Conservation (phyloP, 2,329 filamentous ascomycete genomes). For the Celoporthe dispersa region DNA sequence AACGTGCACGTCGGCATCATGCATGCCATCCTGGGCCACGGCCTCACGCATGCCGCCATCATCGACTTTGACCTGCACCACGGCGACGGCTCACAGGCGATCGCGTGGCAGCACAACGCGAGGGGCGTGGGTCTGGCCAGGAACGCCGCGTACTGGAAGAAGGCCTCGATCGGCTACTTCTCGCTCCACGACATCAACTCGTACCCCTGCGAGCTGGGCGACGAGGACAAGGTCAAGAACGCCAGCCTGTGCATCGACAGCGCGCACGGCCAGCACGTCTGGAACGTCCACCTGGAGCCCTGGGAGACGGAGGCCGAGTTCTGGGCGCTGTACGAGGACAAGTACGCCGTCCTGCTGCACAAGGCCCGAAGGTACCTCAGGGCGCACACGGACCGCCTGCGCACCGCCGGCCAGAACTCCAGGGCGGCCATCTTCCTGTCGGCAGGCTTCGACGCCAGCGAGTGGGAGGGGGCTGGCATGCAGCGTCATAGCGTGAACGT, state of each 20-base stretch:
- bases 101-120: slow-evolving; percentile 88
- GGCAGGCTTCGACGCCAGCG: slow-evolving; percentile 94
- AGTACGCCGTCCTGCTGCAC: slow-evolving; percentile 76
- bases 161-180: slow-evolving; percentile 90
- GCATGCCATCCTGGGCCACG: slow-evolving; percentile 82
- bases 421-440: slow-evolving; percentile 93
- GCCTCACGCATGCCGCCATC: slow-evolving; percentile 90
- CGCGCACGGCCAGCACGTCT: slow-evolving; percentile 90
- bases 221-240: slow-evolving; percentile 89
- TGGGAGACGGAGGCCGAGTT: slow-evolving; percentile 87
- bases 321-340: slow-evolving; percentile 82
- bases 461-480: slow-evolving; percentile 92
- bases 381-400: slow-evolving; percentile 70
- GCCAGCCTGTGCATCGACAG: slow-evolving; percentile 94
- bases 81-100: slow-evolving; percentile 92
- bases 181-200: slow-evolving; percentile 98
- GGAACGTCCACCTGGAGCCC: slow-evolving; percentile 91
- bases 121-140: slow-evolving; percentile 67
- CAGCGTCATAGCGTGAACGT: slow-evolving; percentile 95
- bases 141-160: slow-evolving; percentile 77
- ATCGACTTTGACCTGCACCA: slow-evolving; percentile 92
- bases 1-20: slow-evolving; percentile 98
- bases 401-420: slow-evolving; percentile 62
- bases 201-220: slow-evolving; percentile 94
- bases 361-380: slow-evolving; percentile 82